These are phyloP conservation scores for Decorospora gaudefroyi DNA, from an alignment of 2,329 filamentous ascomycete species.

Conservation along the genomic window DNA sequence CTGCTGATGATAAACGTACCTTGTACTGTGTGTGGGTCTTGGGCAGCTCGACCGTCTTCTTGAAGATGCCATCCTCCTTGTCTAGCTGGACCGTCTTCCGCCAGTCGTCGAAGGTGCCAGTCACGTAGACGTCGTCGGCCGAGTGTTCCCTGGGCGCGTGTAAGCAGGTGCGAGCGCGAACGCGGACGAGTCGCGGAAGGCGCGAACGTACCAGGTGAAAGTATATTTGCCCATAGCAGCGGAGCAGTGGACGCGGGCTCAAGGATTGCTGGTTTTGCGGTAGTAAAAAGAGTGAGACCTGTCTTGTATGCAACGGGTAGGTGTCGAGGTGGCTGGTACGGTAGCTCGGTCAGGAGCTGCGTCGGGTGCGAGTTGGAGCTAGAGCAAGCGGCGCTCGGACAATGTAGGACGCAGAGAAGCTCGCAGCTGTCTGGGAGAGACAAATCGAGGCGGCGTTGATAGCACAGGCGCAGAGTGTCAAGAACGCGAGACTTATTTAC, in stretches of 20 bases:
- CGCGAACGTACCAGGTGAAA: conserved; percentile 67
- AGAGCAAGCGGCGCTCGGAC: conserved; percentile 30
- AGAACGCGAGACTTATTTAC: conserved; percentile 8
- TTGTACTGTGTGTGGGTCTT: conserved; percentile 86
- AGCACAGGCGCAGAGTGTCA: conserved; percentile 20
- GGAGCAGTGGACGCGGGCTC: conserved; percentile 25
- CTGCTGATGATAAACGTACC: conserved; percentile 59
- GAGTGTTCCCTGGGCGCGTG: conserved; percentile 69
- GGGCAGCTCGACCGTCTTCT: conserved; percentile 78
- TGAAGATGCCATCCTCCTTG: conserved; percentile 70
- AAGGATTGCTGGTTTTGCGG: conserved; percentile 17
- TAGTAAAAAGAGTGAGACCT: conserved; percentile 36
- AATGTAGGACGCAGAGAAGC: conserved; percentile 23
- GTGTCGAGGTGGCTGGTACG: conserved; percentile 32
- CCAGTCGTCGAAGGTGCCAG: conserved; percentile 96
- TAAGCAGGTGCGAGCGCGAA: conserved; percentile 23
- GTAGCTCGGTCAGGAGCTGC: conserved; percentile 32
- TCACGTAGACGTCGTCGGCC: conserved; percentile 88
- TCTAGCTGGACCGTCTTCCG: conserved; percentile 81
- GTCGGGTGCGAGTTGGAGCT: conserved; percentile 23
- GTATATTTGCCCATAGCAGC: conserved; percentile 67
- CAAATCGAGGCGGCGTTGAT: conserved; percentile 16
- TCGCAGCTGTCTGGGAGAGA: conserved; percentile 15
- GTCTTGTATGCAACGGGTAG: conserved; percentile 29
- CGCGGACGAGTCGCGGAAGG: neutral